Base-by-base conservation (phyloP, 208 protist species). In the Wallacemonas sp. region DNA sequence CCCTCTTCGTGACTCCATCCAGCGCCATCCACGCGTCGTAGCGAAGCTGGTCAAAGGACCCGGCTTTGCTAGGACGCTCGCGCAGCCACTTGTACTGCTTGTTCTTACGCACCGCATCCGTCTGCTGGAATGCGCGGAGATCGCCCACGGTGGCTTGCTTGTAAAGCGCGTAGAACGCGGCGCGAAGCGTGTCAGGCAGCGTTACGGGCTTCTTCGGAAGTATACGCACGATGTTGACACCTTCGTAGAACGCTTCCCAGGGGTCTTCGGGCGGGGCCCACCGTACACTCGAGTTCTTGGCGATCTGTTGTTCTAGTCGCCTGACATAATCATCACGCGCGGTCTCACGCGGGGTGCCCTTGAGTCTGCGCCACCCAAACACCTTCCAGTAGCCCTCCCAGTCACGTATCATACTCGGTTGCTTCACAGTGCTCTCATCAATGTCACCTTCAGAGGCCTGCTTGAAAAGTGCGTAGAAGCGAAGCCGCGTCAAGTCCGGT, bases 101-200 rank as follows among this genome's bases (percentile, higher is more conserved):
- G 36, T 28, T 53, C 22, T 64, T 47, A 24, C 26, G 41, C 11
- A 15, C 36, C 6, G 14, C 17, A 11, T 64, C 59, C 5, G 22
- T 64, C 22, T 64, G 34, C 63, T 90, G 84, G 44, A 67, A 63
- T 12, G 66, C 77, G 47, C 49, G 63, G 27, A 87, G 75, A 53
- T 96, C 88, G 22, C 95, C 95, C 31, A 83, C 86, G 15, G 84
- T 97, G 19, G 79, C 92, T 72, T 98, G 95, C 79, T 98, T 98
- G 84, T 82, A 98, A 9, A 97, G 58, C n/a, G 54, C 86, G 66
- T 98, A 98, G 42, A 96, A 70, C 53, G 82, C 47, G 15, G 98
- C 81, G 41, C 90, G 80, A 31, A 93, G 82, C 19, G 83, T 77
- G 56, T 98, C 95, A 41, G 71, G 68, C 65, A 95, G 72, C 45